phyloP scores from a whole-genome alignment of 306 rosid species.

The Dryas alaskensis region DNA sequence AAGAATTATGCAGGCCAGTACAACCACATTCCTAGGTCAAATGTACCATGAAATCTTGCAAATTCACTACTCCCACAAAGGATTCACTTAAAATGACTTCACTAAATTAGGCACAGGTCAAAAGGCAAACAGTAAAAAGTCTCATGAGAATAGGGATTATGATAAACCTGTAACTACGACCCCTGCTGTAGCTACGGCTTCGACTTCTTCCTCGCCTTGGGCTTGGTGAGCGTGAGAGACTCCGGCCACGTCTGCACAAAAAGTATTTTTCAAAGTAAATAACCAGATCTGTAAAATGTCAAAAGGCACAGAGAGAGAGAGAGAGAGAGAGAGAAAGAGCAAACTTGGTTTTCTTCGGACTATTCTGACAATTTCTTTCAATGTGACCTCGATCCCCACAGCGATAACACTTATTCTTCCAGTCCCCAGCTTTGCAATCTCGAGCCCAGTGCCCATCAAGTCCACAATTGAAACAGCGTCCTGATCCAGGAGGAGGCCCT shows the following conservation, averaged over 20 bases:
- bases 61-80: background rate
- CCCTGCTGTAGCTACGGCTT: conserved; percentile 62
- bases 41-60: background rate
- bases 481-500: conserved; percentile 58
- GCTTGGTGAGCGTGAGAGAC: conserved; percentile 43
- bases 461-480: conserved; percentile 57
- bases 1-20: background rate
- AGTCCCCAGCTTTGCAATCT: conserved; percentile 58
- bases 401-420: conserved; percentile 55
- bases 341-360: conserved; percentile 45
- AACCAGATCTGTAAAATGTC: background rate
- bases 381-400: conserved; percentile 56
- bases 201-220: conserved; percentile 53
- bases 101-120: background rate
- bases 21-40: background rate
- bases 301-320: background rate
- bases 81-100: background rate
- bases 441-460: conserved; percentile 60
- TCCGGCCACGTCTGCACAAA: conserved; percentile 29
- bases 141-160: background rate
- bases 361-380: conserved; percentile 53
- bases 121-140: background rate
- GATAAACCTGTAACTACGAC: conserved; percentile 44
- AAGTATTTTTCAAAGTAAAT: background rate
- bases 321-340: background rate